Conservation (phyloP, 257 asterid species). For the Verbascum thapsus region DNA sequence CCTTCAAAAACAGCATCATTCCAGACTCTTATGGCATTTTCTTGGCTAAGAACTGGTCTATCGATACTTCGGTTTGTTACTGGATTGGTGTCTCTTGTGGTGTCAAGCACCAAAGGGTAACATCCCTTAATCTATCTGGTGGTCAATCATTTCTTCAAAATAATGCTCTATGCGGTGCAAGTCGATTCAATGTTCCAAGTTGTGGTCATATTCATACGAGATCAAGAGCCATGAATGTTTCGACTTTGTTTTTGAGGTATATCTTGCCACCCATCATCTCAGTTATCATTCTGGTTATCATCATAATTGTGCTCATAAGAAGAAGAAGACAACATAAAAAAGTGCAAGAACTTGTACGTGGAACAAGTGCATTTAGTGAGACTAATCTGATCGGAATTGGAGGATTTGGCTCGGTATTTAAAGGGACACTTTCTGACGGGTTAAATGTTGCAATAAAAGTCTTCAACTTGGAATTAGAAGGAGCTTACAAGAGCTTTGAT, state of each 20-base stretch:
- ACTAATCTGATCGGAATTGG: conserved; percentile 37
- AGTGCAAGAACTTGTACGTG: conserved; percentile 28
- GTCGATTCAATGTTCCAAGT: conserved; percentile 14
- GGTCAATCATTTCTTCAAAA: conserved; percentile 24
- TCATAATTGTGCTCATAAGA: conserved; percentile 5
- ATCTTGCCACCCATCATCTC: conserved; percentile 8
- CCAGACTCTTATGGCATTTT: no score
- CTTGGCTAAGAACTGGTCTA: no score
- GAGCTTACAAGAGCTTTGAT: conserved; percentile 33
- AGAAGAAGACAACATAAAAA: background rate
- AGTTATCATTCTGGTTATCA: background rate
- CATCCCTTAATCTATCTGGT: no score
- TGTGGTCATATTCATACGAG: background rate
- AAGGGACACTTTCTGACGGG: conserved; percentile 36
- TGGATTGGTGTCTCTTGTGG: no score
- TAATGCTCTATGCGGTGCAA: conserved; percentile 24
- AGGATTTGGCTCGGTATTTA: conserved; percentile 37
- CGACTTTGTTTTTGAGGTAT: conserved; percentile 19
- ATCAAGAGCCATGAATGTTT: conserved; percentile 2
- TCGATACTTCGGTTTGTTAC: no score
- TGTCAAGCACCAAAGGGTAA: no score
- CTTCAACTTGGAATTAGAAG: conserved; percentile 31
- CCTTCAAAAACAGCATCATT: no score
- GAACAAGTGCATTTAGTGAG: conserved; percentile 31
- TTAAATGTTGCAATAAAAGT: conserved; percentile 38